Percentiles rank a stretch among this genome's conserved stretches.
Conservation (phyloP, 768 basidiomycete species). For the Kwoniella sp. region DNA sequence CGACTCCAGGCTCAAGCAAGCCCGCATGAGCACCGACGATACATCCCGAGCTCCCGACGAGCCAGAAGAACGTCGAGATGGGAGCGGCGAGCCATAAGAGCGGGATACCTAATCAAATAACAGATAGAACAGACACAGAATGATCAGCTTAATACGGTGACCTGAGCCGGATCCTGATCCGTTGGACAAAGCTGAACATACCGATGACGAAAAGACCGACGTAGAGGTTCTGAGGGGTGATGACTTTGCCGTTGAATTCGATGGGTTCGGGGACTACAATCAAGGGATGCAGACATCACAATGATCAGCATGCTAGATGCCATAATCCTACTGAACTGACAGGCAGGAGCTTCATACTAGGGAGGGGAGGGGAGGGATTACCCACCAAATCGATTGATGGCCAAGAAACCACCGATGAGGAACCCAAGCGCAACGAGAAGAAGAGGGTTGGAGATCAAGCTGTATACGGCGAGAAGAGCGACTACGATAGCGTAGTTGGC, state of each 20-base stretch:
- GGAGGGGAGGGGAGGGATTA: constrained; percentile 18
- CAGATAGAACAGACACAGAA: neutral
- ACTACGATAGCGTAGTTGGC: constrained; percentile 91
- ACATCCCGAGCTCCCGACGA: constrained; percentile 81
- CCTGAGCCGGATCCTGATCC: neutral
- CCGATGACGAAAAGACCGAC: constrained; percentile 80
- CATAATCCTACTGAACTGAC: too few species aligned
- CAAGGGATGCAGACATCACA: neutral
- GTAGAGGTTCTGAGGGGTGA: constrained; percentile 90
- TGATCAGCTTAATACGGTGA: neutral
- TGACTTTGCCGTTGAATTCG: constrained; percentile 74
- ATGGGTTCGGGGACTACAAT: constrained; percentile 75
- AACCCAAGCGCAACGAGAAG: constrained; percentile 82
- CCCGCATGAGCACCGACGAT: constrained; percentile 83
- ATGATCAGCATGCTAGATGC: too few species aligned
- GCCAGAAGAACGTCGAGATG: constrained; percentile 84
- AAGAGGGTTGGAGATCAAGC: constrained; percentile 74
- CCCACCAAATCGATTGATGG: constrained; percentile 86
- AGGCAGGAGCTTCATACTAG: too few species aligned
- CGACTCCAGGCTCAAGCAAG: constrained; percentile 88
- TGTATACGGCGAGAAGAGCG: constrained; percentile 84
- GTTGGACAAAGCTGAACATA: constrained; percentile 12
- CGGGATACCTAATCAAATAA: constrained; percentile 27
- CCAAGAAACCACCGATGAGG: constrained; percentile 85
- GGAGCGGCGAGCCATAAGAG: constrained; percentile 56